phyloP scores from a whole-genome alignment of 2,329 filamentous ascomycete genomes.

The Penicillium sp. region DNA sequence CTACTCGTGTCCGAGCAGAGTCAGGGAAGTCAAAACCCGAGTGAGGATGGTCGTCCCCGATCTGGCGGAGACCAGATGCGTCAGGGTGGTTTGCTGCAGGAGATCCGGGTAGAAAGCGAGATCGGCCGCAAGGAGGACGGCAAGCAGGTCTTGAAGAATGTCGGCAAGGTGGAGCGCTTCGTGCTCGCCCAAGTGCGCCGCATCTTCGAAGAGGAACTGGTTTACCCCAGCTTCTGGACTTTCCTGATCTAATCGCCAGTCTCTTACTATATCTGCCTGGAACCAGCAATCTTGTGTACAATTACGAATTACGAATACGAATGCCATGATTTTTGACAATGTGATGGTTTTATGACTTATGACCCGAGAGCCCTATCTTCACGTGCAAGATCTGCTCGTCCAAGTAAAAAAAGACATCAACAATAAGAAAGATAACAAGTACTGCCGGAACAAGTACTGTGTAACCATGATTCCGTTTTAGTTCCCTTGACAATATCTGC shows the following conservation, averaged over 20 bases:
- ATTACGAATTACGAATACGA: conserved; percentile 18
- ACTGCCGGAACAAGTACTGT: background rate
- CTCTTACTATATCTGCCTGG: too few relatives aligned
- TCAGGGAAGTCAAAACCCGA: conserved; percentile 25
- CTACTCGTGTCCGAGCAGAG: conserved; percentile 56
- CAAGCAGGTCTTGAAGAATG: conserved; percentile 95
- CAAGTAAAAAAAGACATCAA: conserved; percentile 3
- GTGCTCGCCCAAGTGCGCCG: conserved; percentile 92
- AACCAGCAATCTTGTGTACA: background rate
- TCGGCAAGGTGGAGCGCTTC: conserved; percentile 97
- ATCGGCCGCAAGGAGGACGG: conserved; percentile 89
- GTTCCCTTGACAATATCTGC: too few relatives aligned
- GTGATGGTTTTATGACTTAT: conserved; percentile 17
- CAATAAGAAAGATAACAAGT: background rate
- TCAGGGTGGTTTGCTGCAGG: conserved; percentile 77
- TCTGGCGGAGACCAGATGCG: conserved; percentile 41
- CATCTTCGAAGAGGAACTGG: conserved; percentile 98
- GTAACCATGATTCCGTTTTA: background rate
- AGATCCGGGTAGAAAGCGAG: conserved; percentile 95
- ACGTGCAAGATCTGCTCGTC: conserved; percentile 8
- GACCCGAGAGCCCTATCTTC: conserved; percentile 13
- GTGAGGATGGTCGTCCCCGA: conserved; percentile 32
- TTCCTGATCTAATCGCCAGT: conserved; percentile 70
- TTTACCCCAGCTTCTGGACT: conserved; percentile 98
- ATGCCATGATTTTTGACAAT: conserved; percentile 11